Conservation (phyloP, 768 basidiomycete genomes). For the Tephrocybe rancida region DNA sequence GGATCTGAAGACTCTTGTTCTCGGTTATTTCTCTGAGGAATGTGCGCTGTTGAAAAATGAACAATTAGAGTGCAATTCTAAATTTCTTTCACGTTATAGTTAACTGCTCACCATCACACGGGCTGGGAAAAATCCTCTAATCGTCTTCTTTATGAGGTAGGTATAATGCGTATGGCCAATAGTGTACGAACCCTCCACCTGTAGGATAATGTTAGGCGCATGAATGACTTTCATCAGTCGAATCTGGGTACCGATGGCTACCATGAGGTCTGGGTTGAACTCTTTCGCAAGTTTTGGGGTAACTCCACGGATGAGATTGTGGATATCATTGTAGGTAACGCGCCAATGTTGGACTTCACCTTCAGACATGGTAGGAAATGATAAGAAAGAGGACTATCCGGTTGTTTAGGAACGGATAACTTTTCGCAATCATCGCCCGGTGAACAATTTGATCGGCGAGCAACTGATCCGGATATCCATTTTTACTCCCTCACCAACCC, state of each 20-base stretch:
- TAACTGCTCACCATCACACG: conserved; percentile 77
- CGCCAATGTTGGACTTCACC: conserved; percentile 60
- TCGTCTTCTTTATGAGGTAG: conserved; percentile 12
- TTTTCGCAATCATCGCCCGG: background rate
- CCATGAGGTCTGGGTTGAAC: conserved; percentile 86
- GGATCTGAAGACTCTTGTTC: conserved; percentile 85
- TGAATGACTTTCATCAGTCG: background rate
- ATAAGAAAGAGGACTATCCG: too few relatives aligned
- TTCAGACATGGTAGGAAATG: conserved; percentile 17
- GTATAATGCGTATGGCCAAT: conserved; percentile 15
- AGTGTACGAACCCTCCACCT: conserved; percentile 79
- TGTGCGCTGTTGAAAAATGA: conserved; percentile 59
- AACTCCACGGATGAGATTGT: conserved; percentile 77
- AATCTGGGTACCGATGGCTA: conserved; percentile 70
- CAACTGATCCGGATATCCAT: conserved; percentile 8
- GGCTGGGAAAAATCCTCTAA: conserved; percentile 94
- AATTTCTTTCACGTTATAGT: background rate
- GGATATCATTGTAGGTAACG: conserved; percentile 90
- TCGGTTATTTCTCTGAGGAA: conserved; percentile 74
- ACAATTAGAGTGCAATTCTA: conserved; percentile 10
- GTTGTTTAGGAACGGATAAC: background rate
- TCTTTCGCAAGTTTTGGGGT: conserved; percentile 68
- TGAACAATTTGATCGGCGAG: background rate
- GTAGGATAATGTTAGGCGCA: conserved; percentile 15
- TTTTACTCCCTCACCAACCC: conserved; percentile 3